Base-by-base conservation (phyloP, 805 yeast genomes). In the Candida glaebosa region DNA sequence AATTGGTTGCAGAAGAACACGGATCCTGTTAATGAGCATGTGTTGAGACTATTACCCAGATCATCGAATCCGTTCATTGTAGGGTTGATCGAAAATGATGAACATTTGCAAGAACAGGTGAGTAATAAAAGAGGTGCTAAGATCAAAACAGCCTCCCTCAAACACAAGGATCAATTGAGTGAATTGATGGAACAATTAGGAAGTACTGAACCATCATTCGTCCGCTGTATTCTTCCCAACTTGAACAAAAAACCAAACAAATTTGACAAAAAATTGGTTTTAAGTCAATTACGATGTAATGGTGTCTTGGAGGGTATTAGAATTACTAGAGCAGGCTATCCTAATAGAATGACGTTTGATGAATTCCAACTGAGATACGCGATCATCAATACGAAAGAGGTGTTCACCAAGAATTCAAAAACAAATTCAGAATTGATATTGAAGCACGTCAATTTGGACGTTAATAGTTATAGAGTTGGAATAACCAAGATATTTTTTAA, bases 241-340 rank as follows among this genome's bases (percentile, higher is more conserved):
- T 78, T 79, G 45, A 69, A 75, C 34, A 90, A 91, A 57, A 71
- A 71, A 38, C 80, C 96, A 0, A 78, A 77, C 33, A 67, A 71
- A 30, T 85, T 93, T 53, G 88, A 87, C 52, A 87, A 84, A 51
- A 66, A 65, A 22, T 66, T 93, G 18, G 95, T 93, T 5, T 67
- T 93, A 34, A 91, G 86, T 39, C 99, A 93, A 64, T 71, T 93
- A 47, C 74, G 96, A 48, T 93, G 98, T 57, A 93, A 93, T 57
- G 99, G 99, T 76, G 99, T 93, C 12, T 67, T 93, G 39, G 99
- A 93, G 70, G 99, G 99, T 46, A 93, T 93, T 22, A 76, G 99
- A 61, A 93, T 93, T 45, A 96, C 98, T 0, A 77, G 99, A 49
- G 88, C 96, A 6, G 99, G 99, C 2, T 93, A 84, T 61, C 99